Evolutionary conservation across 352 stramenopile genomes (phyloP), one percentile per base, ranked within the genome.

Genomic region (Peronosclerospora sorghi): DNA sequence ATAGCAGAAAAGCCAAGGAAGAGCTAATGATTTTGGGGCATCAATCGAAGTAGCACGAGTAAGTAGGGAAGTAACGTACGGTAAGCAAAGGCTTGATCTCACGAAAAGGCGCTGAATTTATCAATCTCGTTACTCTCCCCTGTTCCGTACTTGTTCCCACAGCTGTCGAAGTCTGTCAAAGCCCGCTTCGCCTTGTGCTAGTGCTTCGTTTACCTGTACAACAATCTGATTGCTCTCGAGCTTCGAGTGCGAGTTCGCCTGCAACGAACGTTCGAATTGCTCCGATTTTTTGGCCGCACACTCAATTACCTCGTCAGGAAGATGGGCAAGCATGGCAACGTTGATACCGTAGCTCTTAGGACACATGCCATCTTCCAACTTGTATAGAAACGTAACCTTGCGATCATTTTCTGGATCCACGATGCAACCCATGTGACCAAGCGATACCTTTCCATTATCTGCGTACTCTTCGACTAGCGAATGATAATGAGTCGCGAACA

Each of bases 371-470:
- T 85, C 67, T 12, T 89, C 84, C 8, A 99, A 68, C 57, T 97
- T 98, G 78, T 99, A 99, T 27, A 99, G 60, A 66, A 99, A 99
- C 1, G 95, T 98, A 19, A 99, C 96, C 50, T 96, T 95, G 35
- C 86, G 72, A 18, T 88, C 78, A 46, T 89, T 88, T 39, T 75
- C 59, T 4, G 76, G 70, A 41, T 90, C 77, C 12, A 89, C 72
- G 23, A 89, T 62, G 44, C 76, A 91, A 23, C 73, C 81, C 77
- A 93, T 91, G 55, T 91, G 81, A 10, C 72, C 75, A 13, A 89
- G 54, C 10, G 68, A 64, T 6, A 91, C 81, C 29, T 69, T 66
- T 30, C 56, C 50, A 19, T 87, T 69, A 19, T 67, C 58, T 1
- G 62, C 36, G 30, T 90, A 93, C 44, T 90, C 80, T 54, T 96